Evolutionary conservation across 2,329 filamentous ascomycete species (phyloP).

Genomic region (Diatrype stigma): DNA sequence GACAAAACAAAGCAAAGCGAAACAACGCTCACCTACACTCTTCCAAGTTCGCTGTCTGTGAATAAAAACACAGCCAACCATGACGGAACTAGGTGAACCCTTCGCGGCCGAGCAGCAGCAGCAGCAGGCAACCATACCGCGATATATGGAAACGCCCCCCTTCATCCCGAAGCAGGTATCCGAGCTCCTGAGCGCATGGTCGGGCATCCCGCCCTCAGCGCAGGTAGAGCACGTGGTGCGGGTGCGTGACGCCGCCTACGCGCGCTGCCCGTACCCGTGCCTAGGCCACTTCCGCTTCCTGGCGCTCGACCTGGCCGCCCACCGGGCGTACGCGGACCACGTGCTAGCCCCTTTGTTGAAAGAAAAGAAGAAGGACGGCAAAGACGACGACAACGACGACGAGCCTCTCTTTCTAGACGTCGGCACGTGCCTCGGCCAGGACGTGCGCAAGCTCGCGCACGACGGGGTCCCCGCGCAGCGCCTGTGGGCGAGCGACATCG

Average conservation of each 20-base stretch:
- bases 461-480: constrained; percentile 28
- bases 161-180: too few species aligned
- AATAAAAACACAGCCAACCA: too few species aligned
- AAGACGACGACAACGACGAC: constrained; percentile 17
- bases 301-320: constrained; percentile 31
- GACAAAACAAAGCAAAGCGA: too few species aligned
- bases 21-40: too few species aligned
- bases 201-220: too few species aligned
- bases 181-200: too few species aligned
- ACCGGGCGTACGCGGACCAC: constrained; percentile 21
- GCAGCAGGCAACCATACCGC: too few species aligned
- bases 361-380: constrained; percentile 11
- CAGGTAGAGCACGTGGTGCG: constrained; percentile 19
- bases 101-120: too few species aligned
- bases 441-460: constrained; percentile 33
- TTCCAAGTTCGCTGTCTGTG: too few species aligned
- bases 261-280: constrained; percentile 35
- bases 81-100: too few species aligned
- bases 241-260: constrained; percentile 20
- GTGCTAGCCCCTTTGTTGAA: constrained; percentile 24
- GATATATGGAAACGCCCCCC: too few species aligned
- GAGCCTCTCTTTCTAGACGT: constrained; percentile 34
- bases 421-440: constrained; percentile 39
- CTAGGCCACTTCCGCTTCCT: constrained; percentile 40
- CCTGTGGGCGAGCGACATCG: constrained; percentile 32